phyloP scores from a whole-genome alignment of 768 basidiomycete genomes.

The Dioszegia hungarica region DNA sequence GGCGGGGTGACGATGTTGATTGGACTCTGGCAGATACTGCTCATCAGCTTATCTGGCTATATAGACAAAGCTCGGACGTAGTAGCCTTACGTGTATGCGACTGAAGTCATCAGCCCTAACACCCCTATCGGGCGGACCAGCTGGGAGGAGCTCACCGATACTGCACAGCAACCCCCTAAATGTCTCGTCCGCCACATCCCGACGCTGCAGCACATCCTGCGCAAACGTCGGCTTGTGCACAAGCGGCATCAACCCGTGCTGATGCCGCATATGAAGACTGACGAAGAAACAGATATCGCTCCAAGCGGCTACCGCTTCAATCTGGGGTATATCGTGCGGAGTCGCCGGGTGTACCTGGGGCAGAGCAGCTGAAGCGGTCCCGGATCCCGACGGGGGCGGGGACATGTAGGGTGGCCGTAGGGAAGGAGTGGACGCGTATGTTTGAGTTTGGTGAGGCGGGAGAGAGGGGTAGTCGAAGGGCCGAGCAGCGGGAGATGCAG shows the following conservation, averaged over 20 bases:
- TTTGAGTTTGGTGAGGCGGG: neutral
- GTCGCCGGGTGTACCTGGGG: neutral
- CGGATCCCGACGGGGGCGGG: neutral
- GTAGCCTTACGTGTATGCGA: slow-evolving; percentile 17
- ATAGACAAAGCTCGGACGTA: no score
- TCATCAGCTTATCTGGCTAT: neutral
- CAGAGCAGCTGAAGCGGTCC: neutral
- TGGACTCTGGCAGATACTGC: slow-evolving; percentile 26
- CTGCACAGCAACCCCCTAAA: slow-evolving; percentile 25
- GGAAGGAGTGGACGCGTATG: neutral
- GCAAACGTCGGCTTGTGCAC: slow-evolving; percentile 40
- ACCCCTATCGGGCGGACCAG: neutral
- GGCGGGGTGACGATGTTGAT: slow-evolving; percentile 10
- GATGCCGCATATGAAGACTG: slow-evolving; percentile 30
- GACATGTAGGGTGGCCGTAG: neutral
- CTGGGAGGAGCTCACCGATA: slow-evolving; percentile 11
- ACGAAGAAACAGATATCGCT: slow-evolving; percentile 30
- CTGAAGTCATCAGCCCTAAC: slow-evolving; percentile 7
- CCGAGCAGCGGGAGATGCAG: neutral
- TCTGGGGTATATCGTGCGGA: slow-evolving; percentile 8
- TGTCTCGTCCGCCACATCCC: slow-evolving; percentile 25
- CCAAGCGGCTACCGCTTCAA: slow-evolving; percentile 14
- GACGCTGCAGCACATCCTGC: slow-evolving; percentile 20
- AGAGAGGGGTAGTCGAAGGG: slow-evolving; percentile 2
- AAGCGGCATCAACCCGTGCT: slow-evolving; percentile 29